A percentile compares a stretch with the other conserved stretches of the same genome.
Evolutionary conservation across 2,329 filamentous ascomycete genomes (phyloP).

Genomic region (Colletotrichum zoysiae): DNA sequence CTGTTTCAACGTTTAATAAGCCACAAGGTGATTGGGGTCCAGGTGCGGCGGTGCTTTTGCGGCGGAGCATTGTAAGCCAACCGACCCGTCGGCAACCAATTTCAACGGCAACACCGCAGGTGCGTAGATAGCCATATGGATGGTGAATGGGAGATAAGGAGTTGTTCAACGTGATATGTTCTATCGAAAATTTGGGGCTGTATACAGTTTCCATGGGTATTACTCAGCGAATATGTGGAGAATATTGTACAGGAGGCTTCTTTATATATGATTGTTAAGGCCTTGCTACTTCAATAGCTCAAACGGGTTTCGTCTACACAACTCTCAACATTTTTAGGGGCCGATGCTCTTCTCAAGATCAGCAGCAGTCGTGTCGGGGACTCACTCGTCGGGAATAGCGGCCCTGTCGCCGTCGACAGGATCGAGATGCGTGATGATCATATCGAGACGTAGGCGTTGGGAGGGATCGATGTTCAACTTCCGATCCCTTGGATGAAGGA

Average conservation of each 20-base stretch:
- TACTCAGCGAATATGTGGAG: not conserved
- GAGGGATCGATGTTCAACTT: not conserved
- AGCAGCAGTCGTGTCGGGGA: no score
- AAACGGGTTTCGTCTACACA: not conserved
- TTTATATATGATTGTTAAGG: not conserved
- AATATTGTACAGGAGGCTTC: not conserved
- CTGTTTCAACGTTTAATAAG: not conserved
- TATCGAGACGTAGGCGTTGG: not conserved
- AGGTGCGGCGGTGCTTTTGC: not conserved
- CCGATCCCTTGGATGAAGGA: not conserved
- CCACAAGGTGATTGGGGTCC: not conserved
- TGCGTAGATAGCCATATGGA: not conserved
- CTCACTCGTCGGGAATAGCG: not conserved
- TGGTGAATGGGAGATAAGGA: no score
- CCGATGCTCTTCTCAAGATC: not conserved
- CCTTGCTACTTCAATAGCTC: not conserved
- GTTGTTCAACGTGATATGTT: not conserved
- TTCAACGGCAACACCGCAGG: not conserved
- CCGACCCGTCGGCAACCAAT: not conserved
- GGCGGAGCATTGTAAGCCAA: not conserved
- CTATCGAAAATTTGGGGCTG: no score
- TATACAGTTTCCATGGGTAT: not conserved
- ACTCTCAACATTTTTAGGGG: not conserved
- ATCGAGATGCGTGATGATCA: conserved; percentile 6
- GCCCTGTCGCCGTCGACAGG: not conserved